Evolutionary conservation across 345 rosid species (phyloP), one percentile per base, ranked within the genome.

Genomic region (Hibiscus mutabilis): DNA sequence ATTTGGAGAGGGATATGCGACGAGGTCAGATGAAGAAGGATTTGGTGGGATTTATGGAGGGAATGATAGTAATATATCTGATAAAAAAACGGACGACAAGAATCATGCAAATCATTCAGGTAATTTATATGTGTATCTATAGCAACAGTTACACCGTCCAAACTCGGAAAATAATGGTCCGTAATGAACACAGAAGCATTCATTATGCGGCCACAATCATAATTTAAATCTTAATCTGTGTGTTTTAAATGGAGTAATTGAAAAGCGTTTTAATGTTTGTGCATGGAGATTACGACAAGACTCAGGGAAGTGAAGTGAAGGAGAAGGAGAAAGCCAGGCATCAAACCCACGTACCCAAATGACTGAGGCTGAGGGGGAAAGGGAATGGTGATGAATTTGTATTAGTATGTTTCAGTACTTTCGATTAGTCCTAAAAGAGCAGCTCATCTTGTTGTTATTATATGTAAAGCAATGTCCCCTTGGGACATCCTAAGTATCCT

Each of bases 21-120:
- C 94, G 12, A 88, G 96, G 82, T 72, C 83, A 5, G 91, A 92
- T 33, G 94, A 92, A 68, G 97, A 92, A 84, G 97, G 96, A 11
- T 90, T 87, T 60, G 96, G 97, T 24, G 96, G 96, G 55, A 82
- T 60, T 52, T 82, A 82, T 67, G 89, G 93, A 27, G 84, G 87
- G 46, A 89, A 88, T 35, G 83, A 85, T 14, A 13, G 5, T 4
- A 62, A 81, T 0, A 5, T 55, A 42, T 46, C 64, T n/a, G 66
- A 84, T 15, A 61, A 57, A 25, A 59, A 76, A 4, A 53, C 14
- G 4, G 80, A 74, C 15, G 65, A 80, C 31, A 44, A 83, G 62
- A 75, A 82, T 44, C 84, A 86, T 68, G 89, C 77, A 64, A 83
- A 81, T 60, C 93, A 89, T 72, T 92, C 91, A 49, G 89, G 93